Base-by-base conservation (phyloP, 805 yeast genomes). In the Blastobotrys terrestris region DNA sequence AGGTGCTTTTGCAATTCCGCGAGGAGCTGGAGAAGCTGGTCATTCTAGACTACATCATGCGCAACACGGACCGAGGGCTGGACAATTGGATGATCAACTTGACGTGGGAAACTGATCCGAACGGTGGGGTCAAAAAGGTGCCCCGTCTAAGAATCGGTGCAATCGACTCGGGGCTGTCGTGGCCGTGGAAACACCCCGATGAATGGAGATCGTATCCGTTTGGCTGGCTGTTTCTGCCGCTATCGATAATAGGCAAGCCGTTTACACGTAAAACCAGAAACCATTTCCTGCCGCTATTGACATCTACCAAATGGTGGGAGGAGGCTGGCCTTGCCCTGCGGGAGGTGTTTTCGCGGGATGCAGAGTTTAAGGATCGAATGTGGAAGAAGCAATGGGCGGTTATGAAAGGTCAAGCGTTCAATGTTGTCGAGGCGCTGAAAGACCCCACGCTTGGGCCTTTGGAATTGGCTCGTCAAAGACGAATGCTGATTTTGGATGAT, bases 131-230 rank as follows among this genome's bases (percentile, higher is more conserved):
- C 8, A 43, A 46, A 4, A 63, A 65, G 55, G 57, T 57, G 14
- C 84, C 84, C 0, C 52, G 42, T 0, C 54, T 85, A 13, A 74
- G 71, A 49, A 72, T 85, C 31, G 89, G 87, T 2, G 92, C 91
- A 0, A 85, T 85, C 45, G 91, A 85, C 60, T 83, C 87, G 14
- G 90, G 90, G 0, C 70, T 85, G 31, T 75, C 90, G 0, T 84
- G 82, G 59, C 91, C 92, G 3, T 85, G 89, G 89, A 84, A 85
- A 60, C 88, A 84, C 58, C 91, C 91, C 0, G 87, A 85, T 65
- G 89, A 84, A 61, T 84, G 90, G 88, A 68, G 91, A 52, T 81
- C 87, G 0, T 85, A 82, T 59, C 91, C 91, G 0, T 85, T 77
- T 67, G 91, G 91, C 0, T 85, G 92, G 92, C 67, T 85, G 21